These are phyloP conservation scores for Blastocystis sp. DNA, from an alignment of 352 stramenopile genomes.

Conservation along the genomic window DNA sequence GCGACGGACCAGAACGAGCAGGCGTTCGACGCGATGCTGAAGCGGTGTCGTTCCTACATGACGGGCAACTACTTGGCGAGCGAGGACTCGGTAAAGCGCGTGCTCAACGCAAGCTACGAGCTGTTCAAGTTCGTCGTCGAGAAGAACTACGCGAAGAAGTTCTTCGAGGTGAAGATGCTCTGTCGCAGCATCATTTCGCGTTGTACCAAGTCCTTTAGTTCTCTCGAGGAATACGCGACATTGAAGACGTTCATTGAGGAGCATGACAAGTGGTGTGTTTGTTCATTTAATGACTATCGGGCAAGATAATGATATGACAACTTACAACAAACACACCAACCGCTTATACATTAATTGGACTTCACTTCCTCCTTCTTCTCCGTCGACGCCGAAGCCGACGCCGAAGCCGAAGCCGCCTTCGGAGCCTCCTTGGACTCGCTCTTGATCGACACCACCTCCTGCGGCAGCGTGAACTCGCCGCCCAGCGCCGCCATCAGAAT, in stretches of 20 bases:
- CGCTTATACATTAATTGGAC: neutral
- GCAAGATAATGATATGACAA: neutral
- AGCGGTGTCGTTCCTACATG: conserved; percentile 42
- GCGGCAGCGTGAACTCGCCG: conserved; percentile 48
- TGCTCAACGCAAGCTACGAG: neutral
- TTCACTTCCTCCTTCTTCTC: neutral
- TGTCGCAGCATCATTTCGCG: conserved; percentile 44
- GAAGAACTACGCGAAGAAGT: conserved; percentile 2
- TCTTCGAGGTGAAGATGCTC: conserved; percentile 53
- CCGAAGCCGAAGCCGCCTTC: neutral
- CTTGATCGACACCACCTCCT: conserved; percentile 31
- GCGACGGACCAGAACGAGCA: neutral
- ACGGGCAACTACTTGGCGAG: conserved; percentile 20
- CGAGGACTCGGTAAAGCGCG: conserved; percentile 25
- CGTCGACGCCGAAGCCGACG: too few relatives aligned
- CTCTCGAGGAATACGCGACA: neutral
- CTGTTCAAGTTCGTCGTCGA: conserved; percentile 1
- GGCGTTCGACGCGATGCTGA: conserved; percentile 23
- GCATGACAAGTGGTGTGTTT: conserved; percentile 4
- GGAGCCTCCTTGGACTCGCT: neutral
- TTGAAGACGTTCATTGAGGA: neutral
- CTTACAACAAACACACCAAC: conserved; percentile 8
- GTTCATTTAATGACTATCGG: neutral
- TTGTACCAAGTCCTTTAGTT: neutral
- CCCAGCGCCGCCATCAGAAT: conserved; percentile 68